Evolutionary conservation across 208 protist genomes (phyloP), one percentile per base, ranked within the genome.

Genomic region (Trypanosoma boissoni): DNA sequence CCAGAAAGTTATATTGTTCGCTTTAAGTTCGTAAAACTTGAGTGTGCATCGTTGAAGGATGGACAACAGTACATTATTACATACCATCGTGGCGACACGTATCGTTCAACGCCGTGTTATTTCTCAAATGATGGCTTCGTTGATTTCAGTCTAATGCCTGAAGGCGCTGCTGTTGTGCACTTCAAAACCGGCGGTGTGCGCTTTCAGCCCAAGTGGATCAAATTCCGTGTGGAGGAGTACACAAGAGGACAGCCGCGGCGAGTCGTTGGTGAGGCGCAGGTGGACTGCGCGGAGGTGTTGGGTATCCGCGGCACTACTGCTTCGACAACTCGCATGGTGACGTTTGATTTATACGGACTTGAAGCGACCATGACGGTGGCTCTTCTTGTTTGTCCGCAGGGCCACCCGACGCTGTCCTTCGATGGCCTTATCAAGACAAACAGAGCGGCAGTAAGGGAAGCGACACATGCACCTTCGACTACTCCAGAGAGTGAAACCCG

Each of bases 181-280:
- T 92, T 95, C 62, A 92, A 92, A 53, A 66, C 31, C 12, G 78
- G 82, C 55, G 71, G 67, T 7, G 14, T 42, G 41, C 77, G 83
- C 26, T 92, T 80, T 44, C 82, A 77, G 1, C 73, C 84, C 2
- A 95, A 94, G 69, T 86, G 80, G 66, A 83, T 94, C 32, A 77
- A 72, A 44, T 83, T 94, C 32, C 81, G 84, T 48, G 55, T 94
- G 3, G 88, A 94, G 61, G 83, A 94, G 70, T 91, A 86, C 64
- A 83, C 72, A 16, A 68, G 82, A 14, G 81, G 84, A 12, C 58
- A 58, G 39, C 78, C 88, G 27, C 83, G 87, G 42, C 74, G 73
- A 20, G 55, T 74, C 0, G 84, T 94, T 0, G 83, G 75, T 23
- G 82, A 92, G 59, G 74, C 71, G 41, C 71, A 89, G 58, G 54